Base-by-base conservation (phyloP, 192 early-diverging fungal species). In the Coemansia sp. region DNA sequence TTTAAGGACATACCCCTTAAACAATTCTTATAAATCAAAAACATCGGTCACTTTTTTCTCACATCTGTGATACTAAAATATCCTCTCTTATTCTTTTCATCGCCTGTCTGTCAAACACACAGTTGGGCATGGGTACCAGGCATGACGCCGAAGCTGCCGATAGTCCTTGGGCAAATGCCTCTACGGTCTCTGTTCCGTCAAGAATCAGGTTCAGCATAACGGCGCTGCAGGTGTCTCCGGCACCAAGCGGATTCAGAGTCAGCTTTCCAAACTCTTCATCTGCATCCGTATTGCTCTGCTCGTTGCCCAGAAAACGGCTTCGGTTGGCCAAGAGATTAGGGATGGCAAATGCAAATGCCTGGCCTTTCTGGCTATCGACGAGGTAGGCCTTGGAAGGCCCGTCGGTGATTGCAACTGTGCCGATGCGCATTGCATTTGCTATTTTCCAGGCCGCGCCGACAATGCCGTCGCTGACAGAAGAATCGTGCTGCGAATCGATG, bases 71-170 rank as follows among this genome's bases (percentile, higher is more conserved):
- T 3, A 69, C 54, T 2, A 19, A 35, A n/a, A 69, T 61, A 16
- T 24, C 46, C 25, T 25, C 42, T 42, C 54, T 63, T 29, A 75
- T 75, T 27, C 58, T 55, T 8, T 39, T 28, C 73, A 69, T 69
- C 23, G 51, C 64, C 4, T 23, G 19, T 18, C 16, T 28, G 30
- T 69, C 73, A 50, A 75, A 69, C 2, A 69, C 52, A 47, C 73
- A 69, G 60, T 75, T 75, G 1, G 67, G 62, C 67, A 66, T 75
- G 10, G 60, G 64, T 20, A 73, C 68, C 51, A 79, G 55, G 27
- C 76, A 79, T 2, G 76, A 79, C 1, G 76, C 76, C 39, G 76
- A 67, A 10, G 76, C 76, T 14, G 76, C 76, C 0, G 76, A 67
- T 47, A 73, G 52, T 9, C 76, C 76, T 32, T 61, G 63, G n/a